Evolutionary conservation across 2,329 filamentous ascomycete species (phyloP), one percentile per base, ranked within the genome.

Genomic region (Cladophialophora chaetospira): DNA sequence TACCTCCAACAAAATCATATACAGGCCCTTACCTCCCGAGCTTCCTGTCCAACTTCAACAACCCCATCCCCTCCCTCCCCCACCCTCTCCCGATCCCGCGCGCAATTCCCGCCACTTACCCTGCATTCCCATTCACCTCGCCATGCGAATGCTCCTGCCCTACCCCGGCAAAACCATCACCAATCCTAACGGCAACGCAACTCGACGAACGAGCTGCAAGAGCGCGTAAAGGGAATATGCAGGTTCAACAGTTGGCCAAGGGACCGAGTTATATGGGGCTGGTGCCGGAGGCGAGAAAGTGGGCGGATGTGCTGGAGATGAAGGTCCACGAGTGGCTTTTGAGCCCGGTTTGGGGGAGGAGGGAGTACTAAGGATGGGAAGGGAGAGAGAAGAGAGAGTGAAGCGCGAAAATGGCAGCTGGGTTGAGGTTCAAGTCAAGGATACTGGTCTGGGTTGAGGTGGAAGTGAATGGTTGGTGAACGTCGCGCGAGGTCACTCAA

Each of bases 251-350:
- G 4, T 5, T 28, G 1, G 23, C 35, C 36, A 11, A 26, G 5
- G 46, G 45, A 3, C 53, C 45, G n/a, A 13, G 9, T 5, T 29
- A 51, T 21, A 50, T 36, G 53, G 53, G 53, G 5, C 35, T 56
- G 19, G 5, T 48, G 26, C 53, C 53, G 9, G 11, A 17, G 9
- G 29, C 51, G 17, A 36, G 51, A 15, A 26, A n/a, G 6, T 15
- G 11, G 6, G 8, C 51, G 15, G 46, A 50, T 5, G 25, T 45
- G 15, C 5, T 35, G 38, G 15, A 45, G 19, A 15, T n/a, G 10
- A 19, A 26, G 9, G 3, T 53, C 15, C 11, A 11, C 10, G 38
- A 45, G 13, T 5, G 44, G 31, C 13, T 45, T 25, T 4, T 53
- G 13, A 31, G 38, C 8, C 15, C 5, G 3, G 19, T 10, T 13